Conservation (phyloP, 257 asterid genomes). For the Handroanthus guayacan region DNA sequence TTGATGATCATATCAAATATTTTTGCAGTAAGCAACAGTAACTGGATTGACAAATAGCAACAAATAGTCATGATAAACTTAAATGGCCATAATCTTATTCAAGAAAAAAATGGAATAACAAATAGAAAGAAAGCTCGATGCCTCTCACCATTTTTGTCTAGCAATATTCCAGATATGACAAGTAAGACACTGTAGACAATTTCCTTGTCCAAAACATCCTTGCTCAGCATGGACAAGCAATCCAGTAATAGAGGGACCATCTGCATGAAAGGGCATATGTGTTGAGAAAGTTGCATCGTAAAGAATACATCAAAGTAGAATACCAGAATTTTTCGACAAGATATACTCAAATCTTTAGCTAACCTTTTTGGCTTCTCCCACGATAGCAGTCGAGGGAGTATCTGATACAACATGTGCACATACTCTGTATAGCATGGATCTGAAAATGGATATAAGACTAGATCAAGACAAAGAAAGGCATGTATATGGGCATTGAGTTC, state of each 20-base stretch:
- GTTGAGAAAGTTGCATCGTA: conserved; percentile 29
- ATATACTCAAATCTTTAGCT: conserved; percentile 35
- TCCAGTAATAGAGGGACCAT: conserved; percentile 76
- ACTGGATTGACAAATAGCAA: neutral
- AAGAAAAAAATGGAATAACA: conserved; percentile 18
- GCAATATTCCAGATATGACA: conserved; percentile 78
- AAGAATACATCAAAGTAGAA: conserved; percentile 14
- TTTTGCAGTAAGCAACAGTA: conserved; percentile 18
- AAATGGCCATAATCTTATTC: conserved; percentile 10
- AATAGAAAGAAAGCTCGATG: conserved; percentile 15
- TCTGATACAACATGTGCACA: conserved; percentile 74
- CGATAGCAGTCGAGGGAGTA: conserved; percentile 76
- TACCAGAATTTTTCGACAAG: conserved; percentile 10
- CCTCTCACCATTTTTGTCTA: conserved; percentile 75
- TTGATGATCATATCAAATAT: neutral
- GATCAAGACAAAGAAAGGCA: conserved; percentile 32
- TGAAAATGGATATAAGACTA: conserved; percentile 44
- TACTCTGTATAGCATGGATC: conserved; percentile 79
- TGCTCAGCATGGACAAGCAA: conserved; percentile 64
- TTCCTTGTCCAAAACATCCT: conserved; percentile 64
- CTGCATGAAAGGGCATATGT: conserved; percentile 54
- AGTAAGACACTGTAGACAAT: conserved; percentile 68
- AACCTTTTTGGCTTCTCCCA: conserved; percentile 85
- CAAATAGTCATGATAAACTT: conserved; percentile 3
- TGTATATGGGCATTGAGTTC: conserved; percentile 16